phyloP scores from a whole-genome alignment of 2,329 filamentous ascomycete genomes.

The Huntiella moniliformis region DNA sequence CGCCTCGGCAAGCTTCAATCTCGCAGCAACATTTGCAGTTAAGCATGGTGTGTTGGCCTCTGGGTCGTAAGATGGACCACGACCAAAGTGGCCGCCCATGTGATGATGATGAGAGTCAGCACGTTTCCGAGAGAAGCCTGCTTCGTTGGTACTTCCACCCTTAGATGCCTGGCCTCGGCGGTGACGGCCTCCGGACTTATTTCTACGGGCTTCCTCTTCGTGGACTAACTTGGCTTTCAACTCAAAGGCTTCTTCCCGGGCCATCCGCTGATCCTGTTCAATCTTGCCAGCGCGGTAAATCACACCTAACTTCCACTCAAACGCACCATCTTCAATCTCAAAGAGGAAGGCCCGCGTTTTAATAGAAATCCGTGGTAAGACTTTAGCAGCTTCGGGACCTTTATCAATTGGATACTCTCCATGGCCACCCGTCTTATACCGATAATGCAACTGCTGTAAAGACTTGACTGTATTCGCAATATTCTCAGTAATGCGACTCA shows the following conservation, averaged over 20 bases:
- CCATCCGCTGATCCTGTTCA: constrained; percentile 78
- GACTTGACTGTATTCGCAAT: constrained; percentile 75
- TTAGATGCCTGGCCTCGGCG: constrained; percentile 17
- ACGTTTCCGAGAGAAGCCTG: constrained; percentile 18
- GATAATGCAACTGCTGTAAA: constrained; percentile 75
- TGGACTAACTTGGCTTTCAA: constrained; percentile 73
- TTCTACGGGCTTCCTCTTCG: constrained; percentile 44
- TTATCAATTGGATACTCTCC: constrained; percentile 70
- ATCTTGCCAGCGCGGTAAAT: constrained; percentile 80
- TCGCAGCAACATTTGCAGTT: constrained; percentile 1
- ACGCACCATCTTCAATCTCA: constrained; percentile 86
- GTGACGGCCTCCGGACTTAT: constrained; percentile 28
- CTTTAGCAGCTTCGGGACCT: constrained; percentile 66
- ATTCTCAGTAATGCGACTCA: constrained; percentile 88
- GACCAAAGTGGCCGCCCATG: constrained; percentile 25
- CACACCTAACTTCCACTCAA: constrained; percentile 90
- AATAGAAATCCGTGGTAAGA: constrained; percentile 69
- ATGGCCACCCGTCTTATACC: constrained; percentile 60
- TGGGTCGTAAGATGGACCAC: constrained; percentile 56
- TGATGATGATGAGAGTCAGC: constrained; percentile 26
- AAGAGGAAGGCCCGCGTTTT: constrained; percentile 69
- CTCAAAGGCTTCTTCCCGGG: constrained; percentile 74
- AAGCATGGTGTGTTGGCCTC: constrained; percentile 39
- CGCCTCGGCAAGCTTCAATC: constrained; percentile 50
- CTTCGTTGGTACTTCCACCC: not conserved